Conservation (phyloP, 1,139 yeast species). For the Geotrichum citri-aurantii region DNA sequence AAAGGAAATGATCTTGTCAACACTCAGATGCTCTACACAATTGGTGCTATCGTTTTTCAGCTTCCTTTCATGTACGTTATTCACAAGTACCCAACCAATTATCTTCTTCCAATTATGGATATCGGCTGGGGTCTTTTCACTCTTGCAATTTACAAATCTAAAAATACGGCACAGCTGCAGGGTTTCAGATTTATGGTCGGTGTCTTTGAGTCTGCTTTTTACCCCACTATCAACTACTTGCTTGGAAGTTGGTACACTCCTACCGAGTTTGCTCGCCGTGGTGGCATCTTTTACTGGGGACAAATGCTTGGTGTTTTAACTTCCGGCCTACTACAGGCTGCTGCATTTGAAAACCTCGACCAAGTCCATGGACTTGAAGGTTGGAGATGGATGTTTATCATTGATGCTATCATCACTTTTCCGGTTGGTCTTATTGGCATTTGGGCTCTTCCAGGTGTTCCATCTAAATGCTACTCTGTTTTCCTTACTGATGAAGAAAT, state of each 20-base stretch:
- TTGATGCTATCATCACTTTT: conserved; percentile 58
- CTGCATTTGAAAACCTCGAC: conserved; percentile 45
- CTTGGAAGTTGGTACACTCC: conserved; percentile 60
- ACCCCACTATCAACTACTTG: conserved; percentile 54
- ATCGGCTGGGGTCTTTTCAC: conserved; percentile 64
- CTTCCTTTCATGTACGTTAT: conserved; percentile 39
- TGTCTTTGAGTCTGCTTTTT: conserved; percentile 56
- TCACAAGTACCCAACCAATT: conserved; percentile 47
- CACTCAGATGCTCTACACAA: conserved; percentile 52
- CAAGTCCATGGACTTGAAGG: conserved; percentile 49
- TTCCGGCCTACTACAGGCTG: conserved; percentile 60
- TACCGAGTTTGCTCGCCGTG: conserved; percentile 54
- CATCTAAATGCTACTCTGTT: conserved; percentile 45
- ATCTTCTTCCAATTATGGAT: conserved; percentile 53
- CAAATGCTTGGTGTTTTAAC: conserved; percentile 57
- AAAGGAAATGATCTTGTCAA: conserved; percentile 60
- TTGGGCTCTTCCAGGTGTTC: conserved; percentile 64
- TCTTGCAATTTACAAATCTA: conserved; percentile 46
- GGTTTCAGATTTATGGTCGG: conserved; percentile 59
- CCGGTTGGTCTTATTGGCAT: conserved; percentile 59
- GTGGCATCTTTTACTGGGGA: conserved; percentile 56
- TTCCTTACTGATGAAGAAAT: conserved; percentile 60
- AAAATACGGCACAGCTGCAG: conserved; percentile 45
- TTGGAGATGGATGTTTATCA: conserved; percentile 72
- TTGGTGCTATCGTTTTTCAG: conserved; percentile 57